Evolutionary conservation across 1,284 basidiomycete genomes (phyloP), one percentile per base, ranked within the genome.

Genomic region (Ganoderma multipileum): DNA sequence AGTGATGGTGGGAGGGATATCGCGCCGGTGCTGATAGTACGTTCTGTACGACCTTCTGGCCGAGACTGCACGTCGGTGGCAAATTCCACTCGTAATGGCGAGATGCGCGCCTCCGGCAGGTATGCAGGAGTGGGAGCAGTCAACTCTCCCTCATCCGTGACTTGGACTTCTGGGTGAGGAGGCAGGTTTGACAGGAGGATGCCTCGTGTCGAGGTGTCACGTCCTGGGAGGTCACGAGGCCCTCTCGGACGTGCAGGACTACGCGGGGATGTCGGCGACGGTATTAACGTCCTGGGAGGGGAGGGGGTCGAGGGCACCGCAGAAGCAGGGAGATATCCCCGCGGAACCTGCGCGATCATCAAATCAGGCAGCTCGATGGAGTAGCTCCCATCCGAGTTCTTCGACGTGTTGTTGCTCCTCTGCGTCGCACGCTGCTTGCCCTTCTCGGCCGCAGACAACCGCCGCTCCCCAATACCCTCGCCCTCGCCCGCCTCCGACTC

Each of bases 351-450:
- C 38, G 72, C 70, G 55, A 74, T 71, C 14, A 72, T 72, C 52
- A 76, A 70, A 64, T 72, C 72, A 12, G 78, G 78, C 12, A 79
- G 71, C 42, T 76, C 76, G 64, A 79, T 78, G 28, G 78, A 76
- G 68, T 75, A 79, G 69, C 77, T 78, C 39, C 78, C 78, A 64
- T 79, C 77, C 61, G 78, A 79, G 72, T 79, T 79, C 68, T 78
- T 76, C 23, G 78, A 77, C 33, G 75, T 76, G 44, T 75, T 70
- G 61, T 75, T 70, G 61, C 72, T 69, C 62, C 68, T 67, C 20
- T 64, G 67, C 39, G 60, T 41, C 28, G 72, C 67, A 23, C 69
- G 66, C 59, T 63, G 64, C 67, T 72, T 72, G 41, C 72, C 73
- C 67, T 73, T 69, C 26, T 71, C 73, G 23, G 70, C 69, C 12